Evolutionary conservation across 441 rosid genomes (phyloP).

Genomic region (Isatis lusitanica): DNA sequence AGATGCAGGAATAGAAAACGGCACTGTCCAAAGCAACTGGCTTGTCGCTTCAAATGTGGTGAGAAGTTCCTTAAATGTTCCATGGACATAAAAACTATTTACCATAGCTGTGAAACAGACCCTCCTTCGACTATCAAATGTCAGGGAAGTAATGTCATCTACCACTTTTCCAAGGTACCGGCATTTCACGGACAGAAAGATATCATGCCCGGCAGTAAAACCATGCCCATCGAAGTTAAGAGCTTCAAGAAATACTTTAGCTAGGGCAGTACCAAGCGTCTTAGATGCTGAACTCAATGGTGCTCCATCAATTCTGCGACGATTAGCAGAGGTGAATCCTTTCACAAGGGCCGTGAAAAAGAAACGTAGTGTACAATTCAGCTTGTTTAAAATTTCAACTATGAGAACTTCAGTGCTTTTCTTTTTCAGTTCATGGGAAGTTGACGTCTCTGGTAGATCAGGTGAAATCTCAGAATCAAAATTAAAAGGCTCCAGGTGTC

Average conservation of each 20-base stretch:
- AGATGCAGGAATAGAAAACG: constrained; percentile 53
- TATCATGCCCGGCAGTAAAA: constrained; percentile 59
- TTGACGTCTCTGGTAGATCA: constrained; percentile 58
- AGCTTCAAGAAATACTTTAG: constrained; percentile 82
- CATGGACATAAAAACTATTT: constrained; percentile 90
- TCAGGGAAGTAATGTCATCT: constrained; percentile 79
- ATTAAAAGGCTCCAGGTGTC: constrained; percentile 79
- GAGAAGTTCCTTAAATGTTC: constrained; percentile 83
- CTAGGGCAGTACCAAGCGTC: constrained; percentile 84
- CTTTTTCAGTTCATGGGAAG: constrained; percentile 67
- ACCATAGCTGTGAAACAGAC: constrained; percentile 85
- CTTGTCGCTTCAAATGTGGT: constrained; percentile 97
- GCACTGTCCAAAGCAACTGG: constrained; percentile 80
- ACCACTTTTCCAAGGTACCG: constrained; percentile 92
- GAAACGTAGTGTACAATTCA: constrained; percentile 70
- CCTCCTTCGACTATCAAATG: constrained; percentile 82
- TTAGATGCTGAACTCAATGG: constrained; percentile 78
- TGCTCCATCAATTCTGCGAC: constrained; percentile 89
- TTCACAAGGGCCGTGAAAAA: constrained; percentile 92
- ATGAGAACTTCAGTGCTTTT: constrained; percentile 78
- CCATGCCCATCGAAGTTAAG: constrained; percentile 78
- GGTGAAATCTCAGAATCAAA: constrained; percentile 66
- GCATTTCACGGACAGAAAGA: constrained; percentile 75
- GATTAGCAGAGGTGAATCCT: constrained; percentile 88
- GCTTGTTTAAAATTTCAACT: constrained; percentile 70